Evolutionary conservation across 2,329 filamentous ascomycete genomes (phyloP).

Genomic region (Monilinia laxa): DNA sequence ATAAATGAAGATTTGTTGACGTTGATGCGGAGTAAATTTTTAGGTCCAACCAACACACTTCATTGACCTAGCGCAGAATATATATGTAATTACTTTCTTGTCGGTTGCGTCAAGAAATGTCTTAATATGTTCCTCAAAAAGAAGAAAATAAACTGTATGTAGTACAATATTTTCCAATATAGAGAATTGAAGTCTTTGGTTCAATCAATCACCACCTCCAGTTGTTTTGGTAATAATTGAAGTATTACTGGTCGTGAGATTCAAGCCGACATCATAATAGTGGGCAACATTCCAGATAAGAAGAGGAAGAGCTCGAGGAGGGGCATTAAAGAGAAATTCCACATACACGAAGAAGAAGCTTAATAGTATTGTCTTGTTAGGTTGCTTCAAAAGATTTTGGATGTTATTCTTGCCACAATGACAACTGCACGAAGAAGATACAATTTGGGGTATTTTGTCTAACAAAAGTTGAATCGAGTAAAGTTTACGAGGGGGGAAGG

Average conservation of each 20-base stretch:
- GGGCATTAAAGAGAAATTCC: constrained; percentile 6
- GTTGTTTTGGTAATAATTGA: constrained; percentile 17
- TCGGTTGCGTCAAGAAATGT: background rate
- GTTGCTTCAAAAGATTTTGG: too few species aligned
- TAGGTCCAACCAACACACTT: constrained; percentile 13
- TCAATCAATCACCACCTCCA: constrained; percentile 19
- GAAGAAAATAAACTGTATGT: background rate
- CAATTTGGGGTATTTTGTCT: constrained; percentile 1
- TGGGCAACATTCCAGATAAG: constrained; percentile 19
- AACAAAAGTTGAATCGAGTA: background rate
- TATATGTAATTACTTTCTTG: background rate
- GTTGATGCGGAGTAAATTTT: constrained; percentile 11
- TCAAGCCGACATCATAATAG: constrained; percentile 8
- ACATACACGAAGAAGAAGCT: constrained; percentile 8
- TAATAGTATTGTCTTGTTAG: too few species aligned
- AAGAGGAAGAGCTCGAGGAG: background rate
- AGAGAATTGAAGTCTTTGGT: background rate
- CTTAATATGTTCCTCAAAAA: background rate
- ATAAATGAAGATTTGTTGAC: background rate
- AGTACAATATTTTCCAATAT: background rate
- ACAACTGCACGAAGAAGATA: constrained; percentile 2
- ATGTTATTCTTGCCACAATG: background rate
- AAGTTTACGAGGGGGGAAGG: background rate
- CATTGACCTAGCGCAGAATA: constrained; percentile 18
- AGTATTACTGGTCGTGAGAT: constrained; percentile 9